A percentile compares a stretch with the other conserved stretches of the same genome.
Evolutionary conservation across 179 eudicot genomes (phyloP).

Genomic region (Silene noctiflora): DNA sequence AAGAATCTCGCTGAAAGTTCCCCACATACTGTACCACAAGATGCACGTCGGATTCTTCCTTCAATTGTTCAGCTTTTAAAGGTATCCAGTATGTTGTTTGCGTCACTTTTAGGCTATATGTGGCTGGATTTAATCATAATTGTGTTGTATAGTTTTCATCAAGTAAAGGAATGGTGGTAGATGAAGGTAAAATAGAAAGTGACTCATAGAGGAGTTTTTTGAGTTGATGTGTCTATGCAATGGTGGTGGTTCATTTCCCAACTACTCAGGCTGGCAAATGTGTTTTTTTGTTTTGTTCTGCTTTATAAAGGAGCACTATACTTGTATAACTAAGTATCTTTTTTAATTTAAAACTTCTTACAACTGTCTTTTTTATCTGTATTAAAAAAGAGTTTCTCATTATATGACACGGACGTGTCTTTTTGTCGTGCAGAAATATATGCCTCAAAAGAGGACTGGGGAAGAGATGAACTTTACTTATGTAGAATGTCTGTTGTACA

Average conservation of each 20-base stretch:
- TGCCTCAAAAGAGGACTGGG: constrained; percentile 81
- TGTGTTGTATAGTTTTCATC: not conserved
- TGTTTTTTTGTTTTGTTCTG: not conserved
- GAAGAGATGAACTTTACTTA: constrained; percentile 85
- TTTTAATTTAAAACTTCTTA: not conserved
- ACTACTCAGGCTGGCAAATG: not conserved
- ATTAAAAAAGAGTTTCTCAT: not conserved
- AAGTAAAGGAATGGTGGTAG: not conserved
- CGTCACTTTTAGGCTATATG: not conserved
- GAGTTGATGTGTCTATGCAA: not conserved
- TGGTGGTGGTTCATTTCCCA: constrained; percentile 14
- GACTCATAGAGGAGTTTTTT: not conserved
- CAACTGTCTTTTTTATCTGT: not conserved
- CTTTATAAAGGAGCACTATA: not conserved
- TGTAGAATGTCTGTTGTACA: constrained; percentile 83
- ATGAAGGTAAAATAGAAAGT: not conserved
- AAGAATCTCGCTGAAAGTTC: constrained; percentile 94
- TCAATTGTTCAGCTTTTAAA: constrained; percentile 77
- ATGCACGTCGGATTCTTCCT: constrained; percentile 85
- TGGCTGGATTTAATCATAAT: not conserved
- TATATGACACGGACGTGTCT: not conserved
- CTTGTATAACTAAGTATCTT: not conserved
- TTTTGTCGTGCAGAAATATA: constrained; percentile 49
- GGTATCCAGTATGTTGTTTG: constrained; percentile 36
- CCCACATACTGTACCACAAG: constrained; percentile 69